A percentile compares a stretch with the other conserved stretches of the same genome.
These are phyloP conservation scores for Capsella rubella DNA, from an alignment of 441 rosid genomes.

Conservation along the genomic window DNA sequence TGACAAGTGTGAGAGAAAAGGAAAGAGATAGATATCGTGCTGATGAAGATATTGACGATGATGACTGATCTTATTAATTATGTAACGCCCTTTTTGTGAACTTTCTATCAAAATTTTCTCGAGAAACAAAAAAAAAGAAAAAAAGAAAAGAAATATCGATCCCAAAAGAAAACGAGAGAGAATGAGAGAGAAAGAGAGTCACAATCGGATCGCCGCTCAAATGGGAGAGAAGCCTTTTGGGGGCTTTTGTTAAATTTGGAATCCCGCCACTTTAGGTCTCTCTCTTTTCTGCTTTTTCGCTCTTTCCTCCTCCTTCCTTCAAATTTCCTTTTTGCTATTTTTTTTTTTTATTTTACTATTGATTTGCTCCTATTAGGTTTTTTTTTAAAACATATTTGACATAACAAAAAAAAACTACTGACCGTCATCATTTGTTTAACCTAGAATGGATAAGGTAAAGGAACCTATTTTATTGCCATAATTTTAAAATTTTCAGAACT, in stretches of 20 bases:
- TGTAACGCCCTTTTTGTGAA: conserved; percentile 13
- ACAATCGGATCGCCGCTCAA: conserved; percentile 70
- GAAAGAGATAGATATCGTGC: conserved; percentile 40
- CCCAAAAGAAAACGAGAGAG: conserved; percentile 25
- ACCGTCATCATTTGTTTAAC: conserved; percentile 6
- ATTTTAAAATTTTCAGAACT: too few relatives aligned
- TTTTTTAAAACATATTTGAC: too few relatives aligned
- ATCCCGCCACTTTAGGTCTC: conserved; percentile 62
- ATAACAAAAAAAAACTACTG: neutral
- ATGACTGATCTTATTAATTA: conserved; percentile 1
- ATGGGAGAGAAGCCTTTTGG: conserved; percentile 43
- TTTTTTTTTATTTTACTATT: too few relatives aligned
- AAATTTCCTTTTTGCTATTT: neutral
- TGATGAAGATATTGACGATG: conserved; percentile 40
- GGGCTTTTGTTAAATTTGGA: conserved; percentile 48
- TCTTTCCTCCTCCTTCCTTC: conserved; percentile 8
- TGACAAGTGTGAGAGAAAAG: conserved; percentile 29
- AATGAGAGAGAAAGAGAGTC: conserved; percentile 46
- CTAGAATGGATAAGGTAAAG: conserved; percentile 1
- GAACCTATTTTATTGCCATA: neutral
- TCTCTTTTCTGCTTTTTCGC: conserved; percentile 36
- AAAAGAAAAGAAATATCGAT: conserved; percentile 21
- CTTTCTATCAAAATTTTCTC: conserved; percentile 38
- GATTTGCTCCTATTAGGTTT: too few relatives aligned
- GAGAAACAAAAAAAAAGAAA: neutral